A percentile compares a stretch with the other conserved stretches of the same genome.
Conservation (phyloP, 2,329 filamentous ascomycete species). For the Pestalotiopsis sp. region DNA sequence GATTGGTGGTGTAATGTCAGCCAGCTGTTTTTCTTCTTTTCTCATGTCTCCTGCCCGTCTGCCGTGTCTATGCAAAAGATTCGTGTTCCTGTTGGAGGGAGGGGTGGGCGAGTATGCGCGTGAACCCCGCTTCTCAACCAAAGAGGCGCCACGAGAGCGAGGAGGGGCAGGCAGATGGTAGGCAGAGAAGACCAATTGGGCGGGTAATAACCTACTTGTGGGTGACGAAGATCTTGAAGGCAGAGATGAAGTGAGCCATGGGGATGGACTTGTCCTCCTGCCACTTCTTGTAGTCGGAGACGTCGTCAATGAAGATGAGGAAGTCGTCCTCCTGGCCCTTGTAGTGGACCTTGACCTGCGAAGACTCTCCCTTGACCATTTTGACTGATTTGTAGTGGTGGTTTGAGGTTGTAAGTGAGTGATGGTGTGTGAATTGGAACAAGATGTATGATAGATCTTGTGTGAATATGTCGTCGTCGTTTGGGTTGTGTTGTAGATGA, state of each 20-base stretch:
- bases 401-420: conserved; percentile 8
- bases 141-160: not conserved
- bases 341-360: conserved; percentile 80
- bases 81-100: not conserved
- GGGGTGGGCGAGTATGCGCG: not conserved
- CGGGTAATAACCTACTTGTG: conserved; percentile 69
- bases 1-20: not conserved
- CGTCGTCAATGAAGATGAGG: conserved; percentile 60
- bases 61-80: not conserved
- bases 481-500: not conserved
- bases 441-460: conserved; percentile 12
- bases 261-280: conserved; percentile 76
- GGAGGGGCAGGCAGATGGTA: conserved; percentile 11
- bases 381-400: conserved; percentile 29
- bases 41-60: not conserved
- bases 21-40: not conserved
- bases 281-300: conserved; percentile 76
- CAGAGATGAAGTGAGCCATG: conserved; percentile 80
- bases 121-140: not conserved
- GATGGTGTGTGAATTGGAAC: conserved; percentile 4
- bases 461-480: not conserved
- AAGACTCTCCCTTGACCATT: conserved; percentile 74
- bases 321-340: conserved; percentile 69
- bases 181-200: conserved; percentile 12
- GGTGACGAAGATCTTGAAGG: conserved; percentile 88